These are phyloP conservation scores for Globisporangium splendens DNA, from an alignment of 352 stramenopile genomes.

Conservation along the genomic window DNA sequence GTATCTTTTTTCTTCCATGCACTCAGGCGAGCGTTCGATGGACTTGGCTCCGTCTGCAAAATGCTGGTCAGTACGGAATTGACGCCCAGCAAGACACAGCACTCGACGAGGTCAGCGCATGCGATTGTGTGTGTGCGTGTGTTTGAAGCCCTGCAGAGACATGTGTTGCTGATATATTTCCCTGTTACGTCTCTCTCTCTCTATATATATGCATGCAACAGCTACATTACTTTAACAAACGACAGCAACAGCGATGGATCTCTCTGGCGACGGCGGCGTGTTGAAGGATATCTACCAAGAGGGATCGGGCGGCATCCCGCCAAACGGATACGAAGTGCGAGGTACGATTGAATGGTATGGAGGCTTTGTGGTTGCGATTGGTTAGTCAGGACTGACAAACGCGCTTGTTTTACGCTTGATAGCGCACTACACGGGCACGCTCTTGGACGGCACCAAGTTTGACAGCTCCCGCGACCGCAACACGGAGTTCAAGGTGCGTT, in stretches of 20 bases:
- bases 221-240: not conserved
- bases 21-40: not conserved
- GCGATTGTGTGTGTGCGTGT: too few relatives aligned
- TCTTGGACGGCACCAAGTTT: slow-evolving; percentile 94
- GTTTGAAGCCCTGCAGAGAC: too few relatives aligned
- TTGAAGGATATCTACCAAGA: slow-evolving; percentile 91
- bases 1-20: slow-evolving; percentile 2
- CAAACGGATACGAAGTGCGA: slow-evolving; percentile 78
- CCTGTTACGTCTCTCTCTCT: not conserved
- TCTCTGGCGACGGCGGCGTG: slow-evolving; percentile 88
- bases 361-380: too few relatives aligned
- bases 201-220: not conserved
- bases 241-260: slow-evolving; percentile 47
- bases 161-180: too few relatives aligned
- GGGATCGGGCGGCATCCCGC: slow-evolving; percentile 77
- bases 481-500: slow-evolving; percentile 71
- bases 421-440: slow-evolving; percentile 95
- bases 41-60: not conserved
- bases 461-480: slow-evolving; percentile 91
- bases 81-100: not conserved
- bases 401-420: too few relatives aligned
- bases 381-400: too few relatives aligned
- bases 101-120: not conserved
- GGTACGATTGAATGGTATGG: too few relatives aligned
- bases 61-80: not conserved